phyloP scores from a whole-genome alignment of 345 rosid species.

The Dimocarpus longan region DNA sequence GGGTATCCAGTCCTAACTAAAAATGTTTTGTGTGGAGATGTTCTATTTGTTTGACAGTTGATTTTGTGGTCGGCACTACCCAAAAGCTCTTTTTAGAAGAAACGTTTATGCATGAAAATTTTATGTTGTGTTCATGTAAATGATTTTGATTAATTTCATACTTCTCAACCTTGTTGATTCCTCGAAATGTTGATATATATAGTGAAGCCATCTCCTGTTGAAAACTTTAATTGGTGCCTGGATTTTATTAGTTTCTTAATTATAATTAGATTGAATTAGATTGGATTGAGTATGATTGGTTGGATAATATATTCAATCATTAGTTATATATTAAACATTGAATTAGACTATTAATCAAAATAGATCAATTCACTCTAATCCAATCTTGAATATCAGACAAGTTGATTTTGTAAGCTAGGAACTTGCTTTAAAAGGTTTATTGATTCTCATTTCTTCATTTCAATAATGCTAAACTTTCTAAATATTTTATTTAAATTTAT shows the following conservation, averaged over 20 bases:
- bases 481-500: too few relatives aligned
- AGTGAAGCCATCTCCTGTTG: too few relatives aligned
- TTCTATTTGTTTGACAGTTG: not conserved
- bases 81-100: too few relatives aligned
- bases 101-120: not conserved
- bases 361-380: not conserved
- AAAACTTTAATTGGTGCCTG: too few relatives aligned
- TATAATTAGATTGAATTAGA: too few relatives aligned
- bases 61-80: not conserved
- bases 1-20: not conserved
- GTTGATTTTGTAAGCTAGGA: too few relatives aligned
- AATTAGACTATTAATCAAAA: not conserved
- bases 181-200: not conserved
- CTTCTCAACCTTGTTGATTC: not conserved
- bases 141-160: not conserved
- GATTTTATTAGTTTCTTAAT: too few relatives aligned
- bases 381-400: not conserved
- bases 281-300: not conserved
- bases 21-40: not conserved
- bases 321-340: not conserved
- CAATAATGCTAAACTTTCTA: too few relatives aligned
- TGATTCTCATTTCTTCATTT: too few relatives aligned
- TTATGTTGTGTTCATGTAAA: not conserved
- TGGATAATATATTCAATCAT: not conserved
- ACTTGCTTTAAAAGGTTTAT: not conserved